Percentiles rank a stretch among this genome's conserved stretches.
phyloP scores from a whole-genome alignment of 1,284 basidiomycete genomes.

The Mrakiaceae sp. region DNA sequence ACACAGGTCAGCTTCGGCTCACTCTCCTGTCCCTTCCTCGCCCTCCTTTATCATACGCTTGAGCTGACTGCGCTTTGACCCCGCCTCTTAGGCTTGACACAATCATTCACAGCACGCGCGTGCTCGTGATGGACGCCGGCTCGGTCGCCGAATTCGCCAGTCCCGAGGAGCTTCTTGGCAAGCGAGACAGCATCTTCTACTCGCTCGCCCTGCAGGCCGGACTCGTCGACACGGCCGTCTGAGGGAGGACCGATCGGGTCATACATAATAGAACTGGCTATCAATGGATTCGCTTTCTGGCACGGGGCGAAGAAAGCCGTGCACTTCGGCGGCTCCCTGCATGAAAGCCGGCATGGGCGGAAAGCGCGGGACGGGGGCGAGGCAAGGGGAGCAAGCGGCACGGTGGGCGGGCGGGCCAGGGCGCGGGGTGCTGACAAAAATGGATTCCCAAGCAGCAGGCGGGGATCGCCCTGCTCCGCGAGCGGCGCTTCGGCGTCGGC shows the following conservation, averaged over 20 bases:
- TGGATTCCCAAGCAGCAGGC: no score
- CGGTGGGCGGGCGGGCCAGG: no score
- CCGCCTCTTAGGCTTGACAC: constrained; percentile 77
- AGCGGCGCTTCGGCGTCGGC: no score
- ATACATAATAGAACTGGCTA: no score
- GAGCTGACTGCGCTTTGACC: constrained; percentile 16
- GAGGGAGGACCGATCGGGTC: neutral
- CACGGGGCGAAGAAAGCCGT: no score
- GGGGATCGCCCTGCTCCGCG: no score
- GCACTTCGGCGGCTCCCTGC: no score
- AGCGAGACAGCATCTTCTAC: constrained; percentile 36
- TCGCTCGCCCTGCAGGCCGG: constrained; percentile 28
- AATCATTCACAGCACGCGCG: constrained; percentile 72
- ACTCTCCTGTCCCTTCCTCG: neutral
- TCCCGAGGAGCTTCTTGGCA: constrained; percentile 50
- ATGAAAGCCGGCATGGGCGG: no score
- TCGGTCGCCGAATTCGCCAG: constrained; percentile 59
- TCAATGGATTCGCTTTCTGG: no score
- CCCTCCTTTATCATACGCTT: neutral
- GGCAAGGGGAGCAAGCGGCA: no score
- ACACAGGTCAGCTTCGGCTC: constrained; percentile 31
- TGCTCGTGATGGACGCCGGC: constrained; percentile 74
- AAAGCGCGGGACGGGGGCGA: no score
- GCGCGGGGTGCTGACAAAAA: no score
- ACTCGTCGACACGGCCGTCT: constrained; percentile 4